phyloP scores from a whole-genome alignment of 805 yeast species.

The Tetrapisispora namnaoensis region DNA sequence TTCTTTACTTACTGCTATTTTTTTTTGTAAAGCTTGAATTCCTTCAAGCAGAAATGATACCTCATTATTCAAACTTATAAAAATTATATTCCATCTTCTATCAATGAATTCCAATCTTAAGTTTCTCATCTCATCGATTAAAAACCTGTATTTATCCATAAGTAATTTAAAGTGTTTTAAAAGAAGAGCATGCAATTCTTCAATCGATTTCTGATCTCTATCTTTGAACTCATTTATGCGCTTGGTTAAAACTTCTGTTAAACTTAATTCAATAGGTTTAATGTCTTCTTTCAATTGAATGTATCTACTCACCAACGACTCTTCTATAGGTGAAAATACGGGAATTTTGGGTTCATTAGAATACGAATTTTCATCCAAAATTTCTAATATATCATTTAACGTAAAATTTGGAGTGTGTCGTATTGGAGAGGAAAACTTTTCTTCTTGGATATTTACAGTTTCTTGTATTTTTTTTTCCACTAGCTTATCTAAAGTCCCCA shows the following conservation, averaged over 20 bases:
- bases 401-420: conserved; percentile 33
- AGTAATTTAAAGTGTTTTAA: conserved; percentile 33
- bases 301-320: conserved; percentile 34
- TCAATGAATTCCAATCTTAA: conserved; percentile 42
- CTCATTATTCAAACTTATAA: conserved; percentile 39
- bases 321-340: conserved; percentile 32
- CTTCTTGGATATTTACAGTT: conserved; percentile 32
- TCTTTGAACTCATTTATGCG: conserved; percentile 37
- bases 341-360: conserved; percentile 31
- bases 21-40: conserved; percentile 12
- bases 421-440: conserved; percentile 33
- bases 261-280: conserved; percentile 42
- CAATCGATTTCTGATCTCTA: conserved; percentile 22
- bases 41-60: conserved; percentile 22
- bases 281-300: conserved; percentile 33
- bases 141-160: conserved; percentile 32
- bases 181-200: conserved; percentile 24
- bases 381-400: conserved; percentile 27
- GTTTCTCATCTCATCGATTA: conserved; percentile 33
- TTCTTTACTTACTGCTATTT: conserved; percentile 6
- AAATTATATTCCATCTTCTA: conserved; percentile 46
- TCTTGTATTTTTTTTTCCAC: conserved; percentile 30
- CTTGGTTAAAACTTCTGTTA: conserved; percentile 42
- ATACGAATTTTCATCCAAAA: conserved; percentile 22
- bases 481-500: conserved; percentile 35